Evolutionary conservation across 768 basidiomycete species (phyloP).

Genomic region (Mycena indigotica): DNA sequence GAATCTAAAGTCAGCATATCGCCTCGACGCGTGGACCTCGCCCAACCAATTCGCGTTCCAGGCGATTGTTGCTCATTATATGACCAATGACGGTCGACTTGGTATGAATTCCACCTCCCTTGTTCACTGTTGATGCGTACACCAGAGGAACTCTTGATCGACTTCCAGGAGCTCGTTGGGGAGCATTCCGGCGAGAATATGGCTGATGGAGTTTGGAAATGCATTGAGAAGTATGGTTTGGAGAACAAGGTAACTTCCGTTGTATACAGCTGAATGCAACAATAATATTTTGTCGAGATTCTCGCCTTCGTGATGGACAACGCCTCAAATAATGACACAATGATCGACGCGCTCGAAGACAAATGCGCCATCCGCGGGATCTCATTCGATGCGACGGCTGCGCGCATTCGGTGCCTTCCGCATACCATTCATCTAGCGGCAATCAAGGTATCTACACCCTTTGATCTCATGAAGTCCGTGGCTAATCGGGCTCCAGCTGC

Average conservation of each 20-base stretch:
- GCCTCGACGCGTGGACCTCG: slow-evolving; percentile 33
- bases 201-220: slow-evolving; percentile 27
- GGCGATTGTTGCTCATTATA: slow-evolving; percentile 28
- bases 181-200: slow-evolving; percentile 32
- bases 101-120: slow-evolving; percentile 10
- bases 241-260: neutral
- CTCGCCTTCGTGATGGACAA: slow-evolving; percentile 25
- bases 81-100: slow-evolving; percentile 24
- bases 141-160: slow-evolving; percentile 30
- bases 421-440: slow-evolving; percentile 31
- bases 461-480: neutral
- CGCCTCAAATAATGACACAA: slow-evolving; percentile 26
- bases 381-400: slow-evolving; percentile 15
- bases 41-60: slow-evolving; percentile 26
- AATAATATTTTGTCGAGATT: slow-evolving; percentile 14
- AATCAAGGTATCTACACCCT: slow-evolving; percentile 20
- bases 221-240: slow-evolving; percentile 23
- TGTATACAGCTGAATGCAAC: neutral
- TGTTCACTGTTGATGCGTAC: neutral
- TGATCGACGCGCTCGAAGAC: slow-evolving; percentile 12
- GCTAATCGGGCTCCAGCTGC: slow-evolving; percentile 23
- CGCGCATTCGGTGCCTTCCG: slow-evolving; percentile 29
- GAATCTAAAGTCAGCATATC: neutral
- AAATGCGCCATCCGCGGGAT: slow-evolving; percentile 9
- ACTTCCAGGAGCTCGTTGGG: slow-evolving; percentile 31